Conservation (phyloP, 148 eudicot species). For the Amaranthus hypochondriacus region DNA sequence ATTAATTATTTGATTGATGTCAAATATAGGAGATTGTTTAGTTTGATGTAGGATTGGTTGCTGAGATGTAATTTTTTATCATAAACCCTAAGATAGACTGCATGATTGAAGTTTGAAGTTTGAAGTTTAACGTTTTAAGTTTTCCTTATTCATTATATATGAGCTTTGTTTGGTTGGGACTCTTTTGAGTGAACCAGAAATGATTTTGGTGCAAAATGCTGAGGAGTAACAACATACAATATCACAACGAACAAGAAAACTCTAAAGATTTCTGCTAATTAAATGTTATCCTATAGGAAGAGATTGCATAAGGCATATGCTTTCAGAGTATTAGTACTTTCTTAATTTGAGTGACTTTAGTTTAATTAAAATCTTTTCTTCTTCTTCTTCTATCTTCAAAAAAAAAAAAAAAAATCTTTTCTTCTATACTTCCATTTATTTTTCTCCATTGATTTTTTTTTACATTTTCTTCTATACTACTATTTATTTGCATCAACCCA, state of each 20-base stretch:
- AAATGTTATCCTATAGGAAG: background rate
- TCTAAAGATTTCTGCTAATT: background rate
- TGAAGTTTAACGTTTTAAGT: background rate
- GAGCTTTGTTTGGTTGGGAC: background rate
- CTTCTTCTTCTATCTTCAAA: background rate
- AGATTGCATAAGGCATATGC: background rate
- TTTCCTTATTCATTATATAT: background rate
- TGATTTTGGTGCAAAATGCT: background rate
- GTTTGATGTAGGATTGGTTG: background rate
- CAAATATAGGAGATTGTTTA: background rate
- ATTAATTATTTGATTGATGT: background rate
- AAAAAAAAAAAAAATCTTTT: no score
- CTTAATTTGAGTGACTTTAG: background rate
- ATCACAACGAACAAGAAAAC: background rate
- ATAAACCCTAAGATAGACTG: conserved; percentile 5
- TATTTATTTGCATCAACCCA: no score
- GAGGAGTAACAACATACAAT: background rate
- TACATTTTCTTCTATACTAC: no score
- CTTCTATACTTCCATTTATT: no score
- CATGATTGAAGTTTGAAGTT: background rate
- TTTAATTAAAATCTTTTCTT: no score
- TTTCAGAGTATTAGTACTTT: no score
- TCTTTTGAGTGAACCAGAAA: background rate
- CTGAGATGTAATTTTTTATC: background rate
- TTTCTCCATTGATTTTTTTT: no score